These are phyloP conservation scores for Thelonectria rubi DNA, from an alignment of 2,329 filamentous ascomycete genomes.

Conservation along the genomic window DNA sequence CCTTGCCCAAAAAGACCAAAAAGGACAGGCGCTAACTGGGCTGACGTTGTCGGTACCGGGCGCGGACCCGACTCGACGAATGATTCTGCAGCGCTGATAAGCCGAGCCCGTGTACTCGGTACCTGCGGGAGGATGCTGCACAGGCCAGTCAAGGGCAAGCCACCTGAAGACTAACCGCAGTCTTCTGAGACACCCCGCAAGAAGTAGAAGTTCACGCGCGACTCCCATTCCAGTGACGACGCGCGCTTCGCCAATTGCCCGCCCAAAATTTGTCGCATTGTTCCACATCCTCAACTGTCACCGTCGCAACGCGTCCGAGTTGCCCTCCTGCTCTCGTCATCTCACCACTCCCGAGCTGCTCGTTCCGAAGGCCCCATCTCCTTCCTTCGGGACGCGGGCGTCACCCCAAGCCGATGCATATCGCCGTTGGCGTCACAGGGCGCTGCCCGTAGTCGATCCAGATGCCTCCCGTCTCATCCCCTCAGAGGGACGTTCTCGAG, in stretches of 20 bases:
- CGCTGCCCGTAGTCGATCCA: constrained; percentile 30
- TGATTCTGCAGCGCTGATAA: not conserved
- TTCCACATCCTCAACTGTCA: not conserved
- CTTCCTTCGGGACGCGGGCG: not conserved
- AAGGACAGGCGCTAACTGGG: constrained; percentile 27
- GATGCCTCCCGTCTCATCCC: constrained; percentile 42
- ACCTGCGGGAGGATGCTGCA: constrained; percentile 14
- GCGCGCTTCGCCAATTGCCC: constrained; percentile 3
- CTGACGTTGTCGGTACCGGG: constrained; percentile 30
- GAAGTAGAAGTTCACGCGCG: constrained; percentile 2
- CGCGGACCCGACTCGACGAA: not conserved
- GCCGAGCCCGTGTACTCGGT: constrained; percentile 11
- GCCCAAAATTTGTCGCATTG: not conserved
- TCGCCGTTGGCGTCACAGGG: constrained; percentile 25
- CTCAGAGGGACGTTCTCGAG: constrained; percentile 35
- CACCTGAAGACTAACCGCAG: not conserved
- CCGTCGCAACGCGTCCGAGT: not conserved
- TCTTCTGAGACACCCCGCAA: constrained; percentile 26
- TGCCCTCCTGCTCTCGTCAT: constrained; percentile 3
- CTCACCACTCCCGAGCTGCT: constrained; percentile 8
- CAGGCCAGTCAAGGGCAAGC: constrained; percentile 9
- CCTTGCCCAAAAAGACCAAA: constrained; percentile 24
- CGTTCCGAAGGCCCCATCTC: constrained; percentile 10
- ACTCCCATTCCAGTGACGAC: constrained; percentile 18
- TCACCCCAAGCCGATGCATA: constrained; percentile 26